Evolutionary conservation across 306 rosid species (phyloP).

Genomic region (Medicago ruthenica): DNA sequence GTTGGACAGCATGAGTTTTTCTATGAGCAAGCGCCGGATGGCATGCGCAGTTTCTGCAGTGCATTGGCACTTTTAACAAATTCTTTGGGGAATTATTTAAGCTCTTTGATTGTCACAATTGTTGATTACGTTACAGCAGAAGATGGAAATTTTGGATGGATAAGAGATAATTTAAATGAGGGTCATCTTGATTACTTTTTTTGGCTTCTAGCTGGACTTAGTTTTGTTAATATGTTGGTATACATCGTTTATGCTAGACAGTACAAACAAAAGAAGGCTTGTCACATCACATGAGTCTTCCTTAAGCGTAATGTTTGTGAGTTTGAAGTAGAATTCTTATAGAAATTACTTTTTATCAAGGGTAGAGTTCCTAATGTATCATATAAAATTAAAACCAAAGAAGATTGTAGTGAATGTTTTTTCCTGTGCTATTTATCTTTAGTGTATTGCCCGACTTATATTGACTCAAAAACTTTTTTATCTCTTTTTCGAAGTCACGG

Average conservation of each 20-base stretch:
- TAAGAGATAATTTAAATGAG: constrained; percentile 67
- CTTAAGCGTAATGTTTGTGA: neutral
- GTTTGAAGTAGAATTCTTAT: neutral
- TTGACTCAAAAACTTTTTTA: too few species aligned
- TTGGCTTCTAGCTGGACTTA: constrained; percentile 80
- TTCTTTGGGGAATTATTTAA: constrained; percentile 75
- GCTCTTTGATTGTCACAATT: constrained; percentile 68
- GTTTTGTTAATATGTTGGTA: constrained; percentile 66
- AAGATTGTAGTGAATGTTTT: too few species aligned
- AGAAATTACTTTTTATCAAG: neutral
- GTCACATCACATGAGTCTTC: constrained; percentile 38
- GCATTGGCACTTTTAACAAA: constrained; percentile 79
- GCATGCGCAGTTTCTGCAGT: constrained; percentile 86
- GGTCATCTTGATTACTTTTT: constrained; percentile 84
- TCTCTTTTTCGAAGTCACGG: too few species aligned
- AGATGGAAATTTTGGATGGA: constrained; percentile 72
- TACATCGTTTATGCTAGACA: constrained; percentile 58
- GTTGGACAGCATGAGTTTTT: constrained; percentile 88
- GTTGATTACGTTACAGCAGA: constrained; percentile 64
- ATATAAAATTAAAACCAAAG: too few species aligned
- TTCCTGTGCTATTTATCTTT: too few species aligned
- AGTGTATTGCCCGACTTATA: too few species aligned
- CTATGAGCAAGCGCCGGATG: constrained; percentile 84
- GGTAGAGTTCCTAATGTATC: too few species aligned
- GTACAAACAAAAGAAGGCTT: constrained; percentile 71